These are phyloP conservation scores for Cryptococcus neoformans DNA, from an alignment of 1,284 basidiomycete species.

Conservation along the genomic window DNA sequence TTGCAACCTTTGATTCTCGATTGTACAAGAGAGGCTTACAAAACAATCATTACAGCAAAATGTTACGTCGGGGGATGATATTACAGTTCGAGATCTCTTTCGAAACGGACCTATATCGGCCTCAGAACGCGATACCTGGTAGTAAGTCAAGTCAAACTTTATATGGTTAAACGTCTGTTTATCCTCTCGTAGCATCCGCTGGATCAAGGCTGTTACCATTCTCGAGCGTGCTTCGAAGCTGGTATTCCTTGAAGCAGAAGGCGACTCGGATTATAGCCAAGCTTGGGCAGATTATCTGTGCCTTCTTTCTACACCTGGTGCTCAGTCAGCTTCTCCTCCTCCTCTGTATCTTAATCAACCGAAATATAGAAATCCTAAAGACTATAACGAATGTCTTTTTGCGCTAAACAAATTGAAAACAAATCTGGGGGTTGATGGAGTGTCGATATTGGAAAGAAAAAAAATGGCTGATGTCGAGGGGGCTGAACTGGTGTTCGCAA, in stretches of 20 bases:
- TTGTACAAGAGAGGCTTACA: not conserved
- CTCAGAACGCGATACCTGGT: conserved; percentile 23
- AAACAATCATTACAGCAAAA: conserved; percentile 21
- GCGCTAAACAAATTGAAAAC: conserved; percentile 28
- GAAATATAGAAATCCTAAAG: conserved; percentile 34
- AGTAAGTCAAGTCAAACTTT: conserved; percentile 20
- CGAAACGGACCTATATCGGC: conserved; percentile 11
- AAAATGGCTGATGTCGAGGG: conserved; percentile 33
- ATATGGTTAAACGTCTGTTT: not conserved
- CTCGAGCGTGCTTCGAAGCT: conserved; percentile 42
- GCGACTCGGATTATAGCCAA: conserved; percentile 31
- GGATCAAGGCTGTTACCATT: conserved; percentile 34
- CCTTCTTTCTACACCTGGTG: conserved; percentile 9
- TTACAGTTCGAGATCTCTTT: conserved; percentile 38
- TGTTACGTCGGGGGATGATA: conserved; percentile 33
- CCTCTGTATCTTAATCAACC: conserved; percentile 39
- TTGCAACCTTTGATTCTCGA: not conserved
- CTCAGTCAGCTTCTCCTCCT: conserved; percentile 13
- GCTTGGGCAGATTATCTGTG: conserved; percentile 29
- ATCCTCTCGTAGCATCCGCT: conserved; percentile 15
- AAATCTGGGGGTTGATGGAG: conserved; percentile 34
- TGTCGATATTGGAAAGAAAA: conserved; percentile 32
- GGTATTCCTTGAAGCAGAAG: conserved; percentile 32
- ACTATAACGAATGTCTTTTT: conserved; percentile 29
- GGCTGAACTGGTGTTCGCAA: conserved; percentile 22